Evolutionary conservation across 306 rosid species (phyloP).

Genomic region (Cucumis sativus): DNA sequence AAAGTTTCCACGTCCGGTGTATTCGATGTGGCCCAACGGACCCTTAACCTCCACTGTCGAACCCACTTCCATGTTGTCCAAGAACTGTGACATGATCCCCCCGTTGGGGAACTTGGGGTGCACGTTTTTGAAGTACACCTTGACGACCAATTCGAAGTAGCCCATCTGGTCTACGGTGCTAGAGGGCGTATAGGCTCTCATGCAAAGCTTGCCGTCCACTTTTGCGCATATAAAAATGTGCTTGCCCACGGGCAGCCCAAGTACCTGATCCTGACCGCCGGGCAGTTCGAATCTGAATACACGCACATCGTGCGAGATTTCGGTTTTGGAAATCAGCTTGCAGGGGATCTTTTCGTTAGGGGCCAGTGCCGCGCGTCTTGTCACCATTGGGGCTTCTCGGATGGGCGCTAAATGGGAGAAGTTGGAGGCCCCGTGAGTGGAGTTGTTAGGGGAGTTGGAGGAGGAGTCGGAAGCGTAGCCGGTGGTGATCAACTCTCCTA

Average conservation of each 20-base stretch:
- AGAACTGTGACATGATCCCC: constrained; percentile 57
- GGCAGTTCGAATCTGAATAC: constrained; percentile 51
- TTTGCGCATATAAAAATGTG: constrained; percentile 56
- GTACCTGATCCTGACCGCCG: constrained; percentile 17
- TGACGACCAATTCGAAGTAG: constrained; percentile 54
- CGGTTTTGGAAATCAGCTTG: constrained; percentile 19
- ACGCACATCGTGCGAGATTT: constrained; percentile 55
- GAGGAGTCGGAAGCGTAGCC: constrained; percentile 35
- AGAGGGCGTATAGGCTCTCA: constrained; percentile 83
- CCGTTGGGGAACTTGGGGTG: constrained; percentile 69
- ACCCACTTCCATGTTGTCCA: constrained; percentile 42
- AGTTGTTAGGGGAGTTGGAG: constrained; percentile 46
- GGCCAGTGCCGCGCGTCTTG: background rate
- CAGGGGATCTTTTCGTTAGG: no score
- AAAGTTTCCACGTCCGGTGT: constrained; percentile 48
- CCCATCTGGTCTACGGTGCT: constrained; percentile 46
- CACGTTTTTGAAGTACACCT: constrained; percentile 51
- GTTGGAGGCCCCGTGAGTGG: constrained; percentile 32
- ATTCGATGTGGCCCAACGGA: constrained; percentile 79
- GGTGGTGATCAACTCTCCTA: constrained; percentile 45
- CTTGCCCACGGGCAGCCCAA: constrained; percentile 71
- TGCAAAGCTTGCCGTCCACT: constrained; percentile 52
- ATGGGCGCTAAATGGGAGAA: constrained; percentile 31
- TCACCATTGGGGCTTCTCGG: constrained; percentile 8
- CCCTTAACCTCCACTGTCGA: constrained; percentile 53